Evolutionary conservation across 2,329 filamentous ascomycete species (phyloP).

Genomic region (Penicillium glabrum): DNA sequence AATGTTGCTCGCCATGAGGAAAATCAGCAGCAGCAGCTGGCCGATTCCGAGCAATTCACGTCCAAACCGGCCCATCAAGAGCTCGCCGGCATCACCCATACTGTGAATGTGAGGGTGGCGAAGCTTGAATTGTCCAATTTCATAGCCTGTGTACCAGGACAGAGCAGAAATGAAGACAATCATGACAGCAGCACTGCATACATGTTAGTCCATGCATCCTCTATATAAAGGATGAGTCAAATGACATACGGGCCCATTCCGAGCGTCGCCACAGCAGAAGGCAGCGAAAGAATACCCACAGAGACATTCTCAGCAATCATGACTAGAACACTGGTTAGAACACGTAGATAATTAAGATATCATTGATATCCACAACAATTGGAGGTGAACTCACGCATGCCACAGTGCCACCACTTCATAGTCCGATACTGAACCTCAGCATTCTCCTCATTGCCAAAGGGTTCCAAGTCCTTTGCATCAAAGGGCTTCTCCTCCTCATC

Average conservation of each 20-base stretch:
- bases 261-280: constrained; percentile 53
- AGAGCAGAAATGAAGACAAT: constrained; percentile 55
- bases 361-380: neutral
- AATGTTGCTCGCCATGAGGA: constrained; percentile 70
- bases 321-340: constrained; percentile 33
- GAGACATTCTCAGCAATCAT: constrained; percentile 62
- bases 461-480: constrained; percentile 27
- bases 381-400: constrained; percentile 11
- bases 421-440: constrained; percentile 52
- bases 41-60: constrained; percentile 62
- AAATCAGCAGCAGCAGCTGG: constrained; percentile 64
- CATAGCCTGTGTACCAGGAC: constrained; percentile 59
- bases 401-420: constrained; percentile 43
- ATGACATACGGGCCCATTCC: constrained; percentile 53
- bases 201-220: neutral
- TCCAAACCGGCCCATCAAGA: constrained; percentile 62
- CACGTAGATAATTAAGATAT: neutral
- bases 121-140: constrained; percentile 60
- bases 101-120: constrained; percentile 60
- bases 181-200: constrained; percentile 51
- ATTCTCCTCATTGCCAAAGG: constrained; percentile 39
- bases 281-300: constrained; percentile 58
- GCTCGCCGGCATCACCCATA: constrained; percentile 66
- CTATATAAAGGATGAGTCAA: neutral
- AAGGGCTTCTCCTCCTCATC: constrained; percentile 18